These are phyloP conservation scores for Cytospora piceicola DNA, from an alignment of 2,329 filamentous ascomycete species.

Conservation along the genomic window DNA sequence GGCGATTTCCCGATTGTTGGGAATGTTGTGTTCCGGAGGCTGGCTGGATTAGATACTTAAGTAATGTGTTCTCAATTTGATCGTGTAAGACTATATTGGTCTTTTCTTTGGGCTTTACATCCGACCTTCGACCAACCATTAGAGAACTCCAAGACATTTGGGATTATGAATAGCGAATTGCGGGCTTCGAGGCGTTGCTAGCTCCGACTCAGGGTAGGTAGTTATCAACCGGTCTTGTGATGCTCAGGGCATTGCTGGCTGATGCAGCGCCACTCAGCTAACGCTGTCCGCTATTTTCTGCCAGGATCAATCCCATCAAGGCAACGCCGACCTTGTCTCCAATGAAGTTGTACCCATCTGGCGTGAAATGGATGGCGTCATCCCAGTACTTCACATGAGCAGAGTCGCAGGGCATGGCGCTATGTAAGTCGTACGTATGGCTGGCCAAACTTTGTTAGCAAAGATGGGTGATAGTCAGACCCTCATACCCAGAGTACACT, in stretches of 20 bases:
- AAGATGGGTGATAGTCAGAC: too few species aligned
- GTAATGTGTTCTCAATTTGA: too few species aligned
- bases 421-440: slow-evolving; percentile 60
- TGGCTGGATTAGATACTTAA: slow-evolving; percentile 39
- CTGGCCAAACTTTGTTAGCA: slow-evolving; percentile 40
- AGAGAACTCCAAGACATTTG: too few species aligned
- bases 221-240: too few species aligned
- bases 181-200: not conserved
- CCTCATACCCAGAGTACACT: too few species aligned
- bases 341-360: slow-evolving; percentile 59
- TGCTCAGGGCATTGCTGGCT: not conserved
- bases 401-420: slow-evolving; percentile 56
- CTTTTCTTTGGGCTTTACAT: too few species aligned
- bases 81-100: too few species aligned
- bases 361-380: slow-evolving; percentile 61
- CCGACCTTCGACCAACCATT: too few species aligned
- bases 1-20: slow-evolving; percentile 43
- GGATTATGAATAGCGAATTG: too few species aligned
- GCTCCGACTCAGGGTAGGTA: not conserved
- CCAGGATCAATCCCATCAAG: slow-evolving; percentile 17
- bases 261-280: not conserved
- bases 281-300: not conserved
- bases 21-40: slow-evolving; percentile 42
- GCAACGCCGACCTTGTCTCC: slow-evolving; percentile 20
- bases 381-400: slow-evolving; percentile 56